These are phyloP conservation scores for Phlyctochytrium bullatum DNA, from an alignment of 192 early-diverging fungal genomes.

Conservation along the genomic window DNA sequence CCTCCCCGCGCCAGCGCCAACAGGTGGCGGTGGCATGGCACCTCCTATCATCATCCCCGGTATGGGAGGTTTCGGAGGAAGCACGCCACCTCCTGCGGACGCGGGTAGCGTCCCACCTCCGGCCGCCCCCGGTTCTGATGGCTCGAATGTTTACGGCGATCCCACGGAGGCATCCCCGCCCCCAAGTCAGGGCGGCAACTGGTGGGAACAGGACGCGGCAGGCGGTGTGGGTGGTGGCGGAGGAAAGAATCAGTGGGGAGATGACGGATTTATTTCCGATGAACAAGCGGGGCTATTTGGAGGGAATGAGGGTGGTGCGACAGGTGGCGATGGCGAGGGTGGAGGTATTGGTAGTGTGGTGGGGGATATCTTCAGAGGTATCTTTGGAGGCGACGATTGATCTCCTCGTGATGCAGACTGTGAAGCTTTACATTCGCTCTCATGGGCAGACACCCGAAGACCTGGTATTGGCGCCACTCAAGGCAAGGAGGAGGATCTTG, in stretches of 20 bases:
- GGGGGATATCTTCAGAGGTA: slow-evolving; percentile 13
- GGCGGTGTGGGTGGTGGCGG: neutral
- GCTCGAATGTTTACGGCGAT: neutral
- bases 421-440: too few relatives aligned
- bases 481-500: too few relatives aligned
- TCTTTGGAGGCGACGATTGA: slow-evolving; percentile 19
- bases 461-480: too few relatives aligned
- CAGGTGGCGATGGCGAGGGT: neutral
- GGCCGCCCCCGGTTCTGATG: neutral
- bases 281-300: slow-evolving; percentile 17
- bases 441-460: too few relatives aligned
- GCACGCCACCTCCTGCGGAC: neutral
- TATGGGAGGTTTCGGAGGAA: neutral
- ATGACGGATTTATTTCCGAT: slow-evolving; percentile 19
- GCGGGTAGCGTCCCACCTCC: neutral
- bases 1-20: neutral
- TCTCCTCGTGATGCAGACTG: too few relatives aligned
- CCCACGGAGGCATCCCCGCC: neutral
- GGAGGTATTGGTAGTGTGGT: neutral
- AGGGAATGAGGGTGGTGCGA: neutral
- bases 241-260: slow-evolving; percentile 22
- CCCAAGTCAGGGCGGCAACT: neutral
- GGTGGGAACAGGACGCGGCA: neutral
- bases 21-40: neutral
- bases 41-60: neutral